phyloP scores from a whole-genome alignment of 2,329 filamentous ascomycete species.

The Fusarium annulatum region DNA sequence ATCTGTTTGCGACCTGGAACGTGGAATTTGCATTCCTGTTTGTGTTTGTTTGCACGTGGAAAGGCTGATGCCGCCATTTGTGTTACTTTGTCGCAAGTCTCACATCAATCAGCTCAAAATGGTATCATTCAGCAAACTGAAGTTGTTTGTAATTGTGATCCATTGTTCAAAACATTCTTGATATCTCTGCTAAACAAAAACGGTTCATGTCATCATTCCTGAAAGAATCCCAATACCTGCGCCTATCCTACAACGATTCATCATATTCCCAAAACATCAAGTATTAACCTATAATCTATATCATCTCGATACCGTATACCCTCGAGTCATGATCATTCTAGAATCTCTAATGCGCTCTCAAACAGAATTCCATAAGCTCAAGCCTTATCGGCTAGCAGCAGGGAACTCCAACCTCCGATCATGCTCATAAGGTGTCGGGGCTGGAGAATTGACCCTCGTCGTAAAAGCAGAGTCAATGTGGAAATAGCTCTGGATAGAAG shows the following conservation, averaged over 20 bases:
- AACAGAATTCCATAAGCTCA: constrained; percentile 4
- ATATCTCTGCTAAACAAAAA: constrained; percentile 9
- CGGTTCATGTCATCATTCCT: constrained; percentile 17
- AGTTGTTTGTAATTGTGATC: background rate
- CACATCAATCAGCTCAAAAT: background rate
- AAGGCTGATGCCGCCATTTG: constrained; percentile 10
- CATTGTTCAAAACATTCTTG: constrained; percentile 29
- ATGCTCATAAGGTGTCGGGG: constrained; percentile 46
- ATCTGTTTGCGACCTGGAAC: background rate
- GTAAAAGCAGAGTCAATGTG: constrained; percentile 46
- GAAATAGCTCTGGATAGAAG: constrained; percentile 43
- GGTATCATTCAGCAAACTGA: background rate
- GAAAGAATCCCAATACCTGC: background rate
- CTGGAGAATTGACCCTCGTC: constrained; percentile 47
- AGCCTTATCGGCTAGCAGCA: constrained; percentile 1
- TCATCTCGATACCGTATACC: constrained; percentile 31
- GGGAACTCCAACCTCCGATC: constrained; percentile 43
- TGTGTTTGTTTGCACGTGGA: constrained; percentile 22
- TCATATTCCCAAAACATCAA: background rate
- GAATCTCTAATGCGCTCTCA: constrained; percentile 25
- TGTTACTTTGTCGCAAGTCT: background rate
- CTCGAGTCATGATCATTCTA: constrained; percentile 21
- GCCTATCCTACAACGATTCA: background rate
- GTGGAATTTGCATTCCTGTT: constrained; percentile 16
- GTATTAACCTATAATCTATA: constrained; percentile 10